Evolutionary conservation across 257 asterid genomes (phyloP), one percentile per base, ranked within the genome.

Genomic region (Przewalskia tangutica): DNA sequence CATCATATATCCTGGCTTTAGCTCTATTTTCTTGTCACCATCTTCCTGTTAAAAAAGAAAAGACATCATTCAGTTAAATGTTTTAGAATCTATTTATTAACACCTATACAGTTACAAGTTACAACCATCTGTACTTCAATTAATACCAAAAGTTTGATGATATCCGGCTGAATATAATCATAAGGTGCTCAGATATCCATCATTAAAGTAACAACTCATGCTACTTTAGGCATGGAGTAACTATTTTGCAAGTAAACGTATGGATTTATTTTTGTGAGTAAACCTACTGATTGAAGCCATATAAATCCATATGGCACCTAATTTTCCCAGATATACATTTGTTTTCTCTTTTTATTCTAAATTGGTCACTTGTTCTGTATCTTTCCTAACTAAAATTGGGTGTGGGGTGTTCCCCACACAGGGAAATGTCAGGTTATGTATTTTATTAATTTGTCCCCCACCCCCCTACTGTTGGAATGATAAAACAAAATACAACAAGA

Each of bases 1-100:
- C 99, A 96, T 96, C 90, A 93, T 54, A 83, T 84, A 96, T 66
- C 99, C 99, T 10, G 99, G 98, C 88, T 87, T 93, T 77, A 96
- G 91, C 88, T 94, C 99, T 82, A 96, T 93, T 92, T 92, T 96
- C 84, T 96, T 93, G 42, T 77, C 91, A 67, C 98, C 99, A 16
- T 96, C 98, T 85, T 44, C 97, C 99, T 96, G 95, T 82, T 63
- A 50, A 88, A 53, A 40, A 70, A 9, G 40, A 84, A 38, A 86
- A 79, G 36, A 83, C 38, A 70, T 53, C 48, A 50, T 27, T 50
- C 16, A 75, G 27, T 75, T 75, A 50, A 27, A 75, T 7, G 44
- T 55, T 55, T 55, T 55, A 17, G 62, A 55, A 55, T 55, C 62
- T 14, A 14, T 16, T 16, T 55, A 51, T 16, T 14, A 55, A 55